phyloP scores from a whole-genome alignment of 371 early-diverging fungal genomes.

The Cokeromyces recurvatus region DNA sequence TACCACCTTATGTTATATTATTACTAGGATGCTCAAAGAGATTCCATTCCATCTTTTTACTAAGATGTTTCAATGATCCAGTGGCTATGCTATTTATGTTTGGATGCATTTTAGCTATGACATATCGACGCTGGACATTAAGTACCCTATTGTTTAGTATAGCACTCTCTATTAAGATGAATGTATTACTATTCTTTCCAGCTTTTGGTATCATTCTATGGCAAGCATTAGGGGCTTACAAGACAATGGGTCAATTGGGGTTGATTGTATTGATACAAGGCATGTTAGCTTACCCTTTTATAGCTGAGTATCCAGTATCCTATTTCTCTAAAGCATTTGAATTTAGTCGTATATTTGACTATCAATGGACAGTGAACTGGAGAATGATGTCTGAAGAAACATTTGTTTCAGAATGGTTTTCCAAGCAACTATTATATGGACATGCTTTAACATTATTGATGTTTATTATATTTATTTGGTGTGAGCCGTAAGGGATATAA shows the following conservation, averaged over 20 bases:
- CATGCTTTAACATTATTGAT: slow-evolving; percentile 59
- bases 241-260: slow-evolving; percentile 43
- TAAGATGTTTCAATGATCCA: slow-evolving; percentile 91
- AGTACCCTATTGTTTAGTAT: slow-evolving; percentile 67
- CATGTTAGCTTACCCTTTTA: slow-evolving; percentile 67
- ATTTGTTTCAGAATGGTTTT: slow-evolving; percentile 62
- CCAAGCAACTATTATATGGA: slow-evolving; percentile 50
- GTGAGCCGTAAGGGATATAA: slow-evolving; percentile 38
- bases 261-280: slow-evolving; percentile 57
- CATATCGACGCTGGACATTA: slow-evolving; percentile 43
- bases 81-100: slow-evolving; percentile 82
- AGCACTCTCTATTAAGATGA: slow-evolving; percentile 91
- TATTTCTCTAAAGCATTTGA: slow-evolving; percentile 85
- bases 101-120: slow-evolving; percentile 55
- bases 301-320: slow-evolving; percentile 47
- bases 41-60: slow-evolving; percentile 85
- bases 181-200: slow-evolving; percentile 84
- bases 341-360: slow-evolving; percentile 77
- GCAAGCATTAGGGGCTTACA: slow-evolving; percentile 50
- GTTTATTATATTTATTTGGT: slow-evolving; percentile 56
- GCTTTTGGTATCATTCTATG: slow-evolving; percentile 72
- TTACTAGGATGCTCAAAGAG: slow-evolving; percentile 71
- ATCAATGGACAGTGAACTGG: slow-evolving; percentile 96
- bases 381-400: slow-evolving; percentile 65
- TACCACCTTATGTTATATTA: slow-evolving; percentile 58